Percentiles rank a stretch among this genome's conserved stretches.
Conservation (phyloP, 768 basidiomycete genomes). For the Suillus subluteus region DNA sequence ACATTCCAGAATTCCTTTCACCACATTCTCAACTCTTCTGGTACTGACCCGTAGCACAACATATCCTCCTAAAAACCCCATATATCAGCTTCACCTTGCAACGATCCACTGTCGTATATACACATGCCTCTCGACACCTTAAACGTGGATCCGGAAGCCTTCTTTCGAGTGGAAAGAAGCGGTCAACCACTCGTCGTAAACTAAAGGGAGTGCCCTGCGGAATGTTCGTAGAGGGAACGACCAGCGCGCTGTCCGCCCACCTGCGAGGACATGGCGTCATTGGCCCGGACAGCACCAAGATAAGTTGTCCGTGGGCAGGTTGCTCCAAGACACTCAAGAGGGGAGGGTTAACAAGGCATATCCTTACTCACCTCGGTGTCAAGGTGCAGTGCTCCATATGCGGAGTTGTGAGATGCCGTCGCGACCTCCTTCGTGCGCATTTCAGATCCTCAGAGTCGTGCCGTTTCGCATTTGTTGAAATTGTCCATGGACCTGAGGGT, state of each 20-base stretch:
- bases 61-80: too few relatives aligned
- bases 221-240: conserved; percentile 4
- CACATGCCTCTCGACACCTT: not conserved
- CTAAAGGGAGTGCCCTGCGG: not conserved
- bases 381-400: conserved; percentile 6
- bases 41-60: too few relatives aligned
- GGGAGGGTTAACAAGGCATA: conserved; percentile 10
- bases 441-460: not conserved
- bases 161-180: not conserved
- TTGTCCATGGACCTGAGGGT: not conserved
- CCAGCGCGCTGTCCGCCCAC: conserved; percentile 9
- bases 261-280: conserved; percentile 11
- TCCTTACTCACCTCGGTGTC: conserved; percentile 12
- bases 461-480: not conserved
- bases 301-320: conserved; percentile 3
- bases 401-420: not conserved
- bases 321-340: conserved; percentile 7
- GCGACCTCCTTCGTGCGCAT: not conserved
- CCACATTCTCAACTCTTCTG: too few relatives aligned
- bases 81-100: too few relatives aligned
- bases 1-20: too few relatives aligned
- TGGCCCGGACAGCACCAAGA: not conserved
- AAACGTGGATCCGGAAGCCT: not conserved
- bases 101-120: too few relatives aligned
- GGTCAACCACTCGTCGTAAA: not conserved